Conservation (phyloP, 148 eudicot genomes). For the Diospyros lotus region DNA sequence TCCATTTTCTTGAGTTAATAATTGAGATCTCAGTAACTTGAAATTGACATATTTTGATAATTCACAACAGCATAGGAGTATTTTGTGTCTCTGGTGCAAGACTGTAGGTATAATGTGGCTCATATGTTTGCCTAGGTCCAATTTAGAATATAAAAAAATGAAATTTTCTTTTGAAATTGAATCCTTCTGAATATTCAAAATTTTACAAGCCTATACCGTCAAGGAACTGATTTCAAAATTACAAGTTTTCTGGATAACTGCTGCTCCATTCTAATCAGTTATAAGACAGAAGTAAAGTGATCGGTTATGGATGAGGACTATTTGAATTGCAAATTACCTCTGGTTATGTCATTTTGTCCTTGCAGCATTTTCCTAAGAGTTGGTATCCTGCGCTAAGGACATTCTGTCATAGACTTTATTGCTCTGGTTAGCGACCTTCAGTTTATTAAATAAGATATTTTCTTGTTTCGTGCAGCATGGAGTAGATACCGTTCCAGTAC, state of each 20-base stretch:
- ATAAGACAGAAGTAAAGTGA: neutral
- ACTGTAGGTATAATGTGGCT: neutral
- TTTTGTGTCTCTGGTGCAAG: neutral
- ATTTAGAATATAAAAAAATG: neutral
- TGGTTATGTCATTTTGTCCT: neutral
- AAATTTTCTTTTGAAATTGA: neutral
- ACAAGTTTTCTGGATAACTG: neutral
- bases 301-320: neutral
- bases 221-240: neutral
- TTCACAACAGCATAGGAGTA: neutral
- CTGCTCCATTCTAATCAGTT: neutral
- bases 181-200: neutral
- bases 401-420: neutral
- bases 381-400: neutral
- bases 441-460: neutral
- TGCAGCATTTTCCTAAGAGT: neutral
- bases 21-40: neutral
- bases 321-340: neutral
- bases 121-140: neutral
- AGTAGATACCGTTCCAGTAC: constrained; percentile 40
- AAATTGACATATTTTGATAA: neutral
- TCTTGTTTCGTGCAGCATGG: constrained; percentile 31
- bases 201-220: neutral
- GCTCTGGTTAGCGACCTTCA: too few species aligned
- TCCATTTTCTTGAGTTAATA: neutral